Evolutionary conservation across 2,329 filamentous ascomycete genomes (phyloP), one percentile per base, ranked within the genome.

Genomic region (Aspergillus pseudoviridinutans): DNA sequence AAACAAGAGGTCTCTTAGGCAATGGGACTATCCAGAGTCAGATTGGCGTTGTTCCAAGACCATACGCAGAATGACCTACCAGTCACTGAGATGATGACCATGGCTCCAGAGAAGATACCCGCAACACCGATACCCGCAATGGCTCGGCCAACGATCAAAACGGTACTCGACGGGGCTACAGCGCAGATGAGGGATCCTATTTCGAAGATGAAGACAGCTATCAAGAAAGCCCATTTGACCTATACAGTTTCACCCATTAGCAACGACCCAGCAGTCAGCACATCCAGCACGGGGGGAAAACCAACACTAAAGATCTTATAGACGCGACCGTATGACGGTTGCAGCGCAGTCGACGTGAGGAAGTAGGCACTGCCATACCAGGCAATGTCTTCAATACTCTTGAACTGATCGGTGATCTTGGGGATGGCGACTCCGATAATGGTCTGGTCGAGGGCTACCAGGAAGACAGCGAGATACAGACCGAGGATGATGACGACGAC

Each of bases 281-380:
- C 61, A 60, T 27, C 57, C 41, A 51, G 62, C 17, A 2, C 49
- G n/a, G 3, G 27, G 25, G 38, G 1, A n/a, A n/a, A 56, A 51
- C 22, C 51, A 7, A 59, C 54, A 14, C 60, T 58, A 14, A 28
- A 74, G 68, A 4, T 82, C 82, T 12, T 84, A 85, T 61, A 87
- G 74, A 77, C 86, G 82, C 67, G 86, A 85, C 1, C 63, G 51
- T 56, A 53, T 4, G 53, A 49, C 24, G 51, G 35, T 35, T 58
- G 62, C 29, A 58, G 56, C 17, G 44, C 51, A 9, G 38, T 53
- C 3, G 46, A 38, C 1, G 58, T 65, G 4, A 71, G 58, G 25
- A 71, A 58, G 38, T 67, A 71, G 17, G 83, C 79, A 41, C 82
- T 83, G 4, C 82, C 84, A 68, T 87, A 87, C 85, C 85, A 87